Evolutionary conservation across 176 grass and related monocot genomes (phyloP).

Genomic region (Rhipidocladum racemiflorum): DNA sequence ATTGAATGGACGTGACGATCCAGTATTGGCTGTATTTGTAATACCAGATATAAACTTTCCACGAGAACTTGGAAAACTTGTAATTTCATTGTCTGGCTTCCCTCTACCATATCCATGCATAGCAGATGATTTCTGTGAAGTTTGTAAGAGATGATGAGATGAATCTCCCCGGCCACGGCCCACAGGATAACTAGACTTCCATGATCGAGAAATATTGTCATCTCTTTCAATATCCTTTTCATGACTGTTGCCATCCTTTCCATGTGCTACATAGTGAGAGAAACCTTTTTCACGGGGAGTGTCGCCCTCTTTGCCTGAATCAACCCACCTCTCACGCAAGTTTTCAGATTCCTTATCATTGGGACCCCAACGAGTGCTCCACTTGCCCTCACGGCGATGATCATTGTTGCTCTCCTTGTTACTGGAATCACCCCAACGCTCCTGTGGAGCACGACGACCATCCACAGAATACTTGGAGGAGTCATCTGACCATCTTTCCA

Average conservation of each 20-base stretch:
- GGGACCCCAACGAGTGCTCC: conserved; percentile 76
- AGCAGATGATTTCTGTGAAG: conserved; percentile 41
- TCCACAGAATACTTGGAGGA: conserved; percentile 57
- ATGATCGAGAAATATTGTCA: conserved; percentile 64
- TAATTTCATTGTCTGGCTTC: conserved; percentile 50
- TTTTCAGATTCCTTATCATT: conserved; percentile 80
- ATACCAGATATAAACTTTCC: conserved; percentile 64
- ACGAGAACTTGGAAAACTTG: conserved; percentile 53
- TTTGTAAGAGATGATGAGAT: conserved; percentile 46
- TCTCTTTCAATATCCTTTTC: conserved; percentile 81
- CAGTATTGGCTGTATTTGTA: conserved; percentile 35
- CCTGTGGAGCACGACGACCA: conserved; percentile 49
- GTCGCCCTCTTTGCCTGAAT: conserved; percentile 69
- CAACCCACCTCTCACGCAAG: conserved; percentile 64
- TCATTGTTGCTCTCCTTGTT: conserved; percentile 65
- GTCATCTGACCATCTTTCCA: conserved; percentile 71
- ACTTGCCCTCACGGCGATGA: conserved; percentile 81
- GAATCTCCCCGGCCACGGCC: conserved; percentile 69
- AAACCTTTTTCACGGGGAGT: conserved; percentile 50
- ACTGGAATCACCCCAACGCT: conserved; percentile 62
- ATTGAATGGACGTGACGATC: conserved; percentile 54
- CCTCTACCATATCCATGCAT: conserved; percentile 75
- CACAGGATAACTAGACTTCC: conserved; percentile 75
- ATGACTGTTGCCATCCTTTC: conserved; percentile 57
- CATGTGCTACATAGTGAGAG: conserved; percentile 40